Evolutionary conservation across 768 basidiomycete genomes (phyloP), one percentile per base, ranked within the genome.

Genomic region (Lentinula lateritia): DNA sequence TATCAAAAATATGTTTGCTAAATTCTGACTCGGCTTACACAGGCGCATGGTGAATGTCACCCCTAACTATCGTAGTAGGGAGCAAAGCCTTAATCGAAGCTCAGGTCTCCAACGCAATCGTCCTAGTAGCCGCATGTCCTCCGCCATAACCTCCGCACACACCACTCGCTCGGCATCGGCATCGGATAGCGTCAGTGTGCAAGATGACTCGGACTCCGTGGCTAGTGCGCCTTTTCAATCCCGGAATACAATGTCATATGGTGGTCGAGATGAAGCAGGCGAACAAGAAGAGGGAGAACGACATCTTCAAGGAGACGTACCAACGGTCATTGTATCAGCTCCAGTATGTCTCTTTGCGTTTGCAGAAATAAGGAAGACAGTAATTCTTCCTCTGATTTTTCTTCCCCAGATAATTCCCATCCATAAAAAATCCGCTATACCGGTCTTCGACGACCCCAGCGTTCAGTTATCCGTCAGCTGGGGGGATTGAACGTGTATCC

Each of bases 1-100:
- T 52, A 36, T 28, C n/a, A n/a, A 3, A 5, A 5, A 36, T 23
- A 28, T 28, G 28, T 28, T 28, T 4, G 28, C 28, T 28, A 28
- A 28, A 28, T 4, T 28, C 28, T 28, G 28, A 28, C 28, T 28
- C 28, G 28, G 28, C 28, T 36, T 12, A 28, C 32, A 38, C 28
- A 59, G 58, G 13, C 58, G 58, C 15, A 59, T 59, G 58, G 58
- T 59, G 13, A 59, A 59, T n/a, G 45, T 59, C 5, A 45, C 46
- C 7, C 48, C 58, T 7, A 48, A 35, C 46, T 56, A 56, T 28
- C 55, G 41, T 9, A 42, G 23, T 28, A 42, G 55, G 18, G 39
- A 38, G 18, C 39, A 28, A 16, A 34, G 35, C 15, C 28, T 36
- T 10, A 52, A 34, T 16, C 13, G 32, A 35, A 52, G 35, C 39